Base-by-base conservation (phyloP, 805 yeast genomes). In the Isabelozyma rhagii region DNA sequence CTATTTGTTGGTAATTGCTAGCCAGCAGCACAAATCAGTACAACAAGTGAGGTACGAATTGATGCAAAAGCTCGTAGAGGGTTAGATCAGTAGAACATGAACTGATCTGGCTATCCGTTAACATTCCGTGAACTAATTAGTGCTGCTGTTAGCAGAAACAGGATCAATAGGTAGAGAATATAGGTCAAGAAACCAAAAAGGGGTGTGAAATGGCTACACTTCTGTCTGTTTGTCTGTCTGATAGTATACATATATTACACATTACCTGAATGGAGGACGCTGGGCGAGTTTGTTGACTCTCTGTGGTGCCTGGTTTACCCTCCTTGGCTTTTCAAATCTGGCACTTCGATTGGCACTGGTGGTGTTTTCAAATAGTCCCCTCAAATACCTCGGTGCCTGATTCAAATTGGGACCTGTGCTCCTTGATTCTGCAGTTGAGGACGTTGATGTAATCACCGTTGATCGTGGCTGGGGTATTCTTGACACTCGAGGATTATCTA, bases 311-410 rank as follows among this genome's bases (percentile, higher is more conserved):
- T 13, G 10, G 8, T 9, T 13, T 8, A 13, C n/a, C 10, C 5
- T 13, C 36, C 36, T 31, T 31, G 36, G 10, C n/a, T 31, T 31
- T 13, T 31, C 36, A 3, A 31, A 31, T 13, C 18, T 39, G 10
- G 41, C 7, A 11, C 6, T 15, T 15, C 41, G n/a, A 14, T 39
- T 39, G 10, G 39, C 13, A 34, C 14, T 15, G 47, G 29, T 13
- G 56, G 52, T 27, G 18, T 55, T 56, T 38, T 66, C 71, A 50
- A 69, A 68, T 21, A 72, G 62, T 3, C 75, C 77, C 15, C 65
- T 57, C 71, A 72, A 62, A 58, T 72, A 74, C 45, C 78, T 59
- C 9, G 78, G 77, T 1, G 74, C 70, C 55, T 74, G 78, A 59
- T 73, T 63, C 39, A 74, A 63, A 50, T 74, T 71, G n/a, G 78